Evolutionary conservation across 2,329 filamentous ascomycete species (phyloP), one percentile per base, ranked within the genome.

Genomic region (Colletotrichum eremochloae): DNA sequence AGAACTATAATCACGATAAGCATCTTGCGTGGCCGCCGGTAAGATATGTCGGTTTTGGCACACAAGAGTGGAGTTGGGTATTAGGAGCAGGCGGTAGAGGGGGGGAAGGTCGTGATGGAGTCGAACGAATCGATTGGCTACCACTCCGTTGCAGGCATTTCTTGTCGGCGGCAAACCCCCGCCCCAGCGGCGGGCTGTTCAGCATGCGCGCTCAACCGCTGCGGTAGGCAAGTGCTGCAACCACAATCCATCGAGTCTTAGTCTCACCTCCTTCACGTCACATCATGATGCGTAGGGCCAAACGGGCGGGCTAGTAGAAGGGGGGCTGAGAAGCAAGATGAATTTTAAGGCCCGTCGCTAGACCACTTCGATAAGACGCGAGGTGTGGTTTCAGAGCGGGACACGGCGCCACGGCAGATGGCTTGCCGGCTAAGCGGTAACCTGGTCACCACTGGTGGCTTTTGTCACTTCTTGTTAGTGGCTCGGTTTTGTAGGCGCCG

Each of bases 141-240:
- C 44, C 60, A 60, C 29, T 69, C 44, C 53, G 60, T 69, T 66
- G 29, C 60, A 69, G 53, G 69, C 61, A 64, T 72, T 61, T 69
- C 38, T 46, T 46, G 65, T 53, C 44, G 44, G 66, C 66, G 62
- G 62, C 48, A 38, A 69, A 48, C 44, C 60, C 61, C 46, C 18
- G 20, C 6, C 50, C 58, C 58, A 46, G 33, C 33, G 42, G 29
- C 62, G 40, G 24, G 15, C 40, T 42, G 40, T 18, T 24, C 60
- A 48, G 36, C 33, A 40, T 15, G 48, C 48, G 48, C 61, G 44
- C 31, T 38, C 42, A 48, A 36, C 44, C 24, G 50, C 24, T 29
- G 53, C 46, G 31, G 31, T 36, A 40, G 44, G 14, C 3, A 61
- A 38, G 46, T 14, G 31, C 63, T 60, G 56, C 48, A 29, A 66